Base-by-base conservation (phyloP, 495 filamentous ascomycete genomes). In the Penicillium subrubescens region DNA sequence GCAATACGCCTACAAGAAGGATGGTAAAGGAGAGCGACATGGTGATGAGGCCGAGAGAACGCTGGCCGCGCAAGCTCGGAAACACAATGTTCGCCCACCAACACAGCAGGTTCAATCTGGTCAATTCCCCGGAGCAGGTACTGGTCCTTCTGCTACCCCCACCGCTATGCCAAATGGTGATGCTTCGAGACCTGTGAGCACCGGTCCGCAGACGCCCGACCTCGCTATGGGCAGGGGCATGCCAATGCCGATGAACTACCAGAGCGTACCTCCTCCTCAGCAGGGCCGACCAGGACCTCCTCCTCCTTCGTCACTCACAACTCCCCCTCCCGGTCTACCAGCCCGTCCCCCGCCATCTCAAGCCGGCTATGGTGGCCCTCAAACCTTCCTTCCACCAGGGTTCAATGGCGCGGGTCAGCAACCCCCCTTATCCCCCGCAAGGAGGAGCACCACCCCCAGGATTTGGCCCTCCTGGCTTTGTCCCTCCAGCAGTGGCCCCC, bases 1-100 rank as follows among this genome's bases (percentile, higher is more conserved):
- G 46, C 94, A 99, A 74, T 99, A 99, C 76, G 95, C 95, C 44
- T 99, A 97, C 83, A 99, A 99, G 84, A 98, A 98, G 77, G 96
- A 99, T 71, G 95, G 96, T 48, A 97, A 97, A 78, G 94, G 94
- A 64, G 95, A 98, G 79, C 85, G 96, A 31, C 95, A 99, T 73
- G 95, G 95, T 62, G 95, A 99, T 71, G 83, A 94, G 71, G 95
- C 96, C 35, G 95, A 99, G 78, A 86, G 95, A 67, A 93, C 90
- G 85, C 84, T 99, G 56, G 96, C 95, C 50, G 88, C 90, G 44
- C 92, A 97, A 74, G 95, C 94, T 57, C 92, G 93, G 73, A 94
- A 93, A 74, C 92, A 98, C 78, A 97, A 97, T 69, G 91, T 99
- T 59, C 84, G 88, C 21, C 90, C 88, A 43, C 88, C 90, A 58